These are phyloP conservation scores for Ophiostoma himal-ulmi DNA, from an alignment of 2,329 filamentous ascomycete species.

Conservation along the genomic window DNA sequence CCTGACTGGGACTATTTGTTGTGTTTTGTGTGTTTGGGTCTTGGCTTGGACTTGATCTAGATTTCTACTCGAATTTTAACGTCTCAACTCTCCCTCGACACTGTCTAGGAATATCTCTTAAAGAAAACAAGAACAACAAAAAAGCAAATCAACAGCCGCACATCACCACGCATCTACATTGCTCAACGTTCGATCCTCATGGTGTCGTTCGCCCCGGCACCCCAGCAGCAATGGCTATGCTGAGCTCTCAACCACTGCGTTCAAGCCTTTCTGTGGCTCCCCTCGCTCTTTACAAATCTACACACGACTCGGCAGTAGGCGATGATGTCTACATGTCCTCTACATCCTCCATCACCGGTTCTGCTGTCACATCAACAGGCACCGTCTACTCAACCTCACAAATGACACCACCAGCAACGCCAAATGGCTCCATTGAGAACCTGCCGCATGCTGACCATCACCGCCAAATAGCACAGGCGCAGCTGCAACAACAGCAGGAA, in stretches of 20 bases:
- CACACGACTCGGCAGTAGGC: slow-evolving; percentile 28
- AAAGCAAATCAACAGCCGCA: background rate
- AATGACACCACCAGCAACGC: slow-evolving; percentile 73
- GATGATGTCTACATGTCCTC: slow-evolving; percentile 48
- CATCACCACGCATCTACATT: background rate
- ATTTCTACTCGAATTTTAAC: background rate
- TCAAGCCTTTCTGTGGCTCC: slow-evolving; percentile 58
- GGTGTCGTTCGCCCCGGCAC: slow-evolving; percentile 19
- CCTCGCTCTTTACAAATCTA: slow-evolving; percentile 47
- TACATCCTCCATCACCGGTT: slow-evolving; percentile 43
- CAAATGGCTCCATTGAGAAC: slow-evolving; percentile 60
- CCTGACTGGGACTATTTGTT: slow-evolving; percentile 11
- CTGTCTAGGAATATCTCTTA: slow-evolving; percentile 2
- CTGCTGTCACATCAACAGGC: slow-evolving; percentile 27
- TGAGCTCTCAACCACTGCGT: slow-evolving; percentile 45
- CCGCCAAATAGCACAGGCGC: background rate
- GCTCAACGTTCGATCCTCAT: slow-evolving; percentile 21
- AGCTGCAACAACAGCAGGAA: slow-evolving; percentile 8
- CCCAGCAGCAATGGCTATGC: slow-evolving; percentile 42
- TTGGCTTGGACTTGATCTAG: background rate
- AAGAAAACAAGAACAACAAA: background rate
- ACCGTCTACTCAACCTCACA: slow-evolving; percentile 49
- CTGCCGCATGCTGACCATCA: slow-evolving; percentile 40
- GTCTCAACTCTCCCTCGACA: slow-evolving; percentile 4
- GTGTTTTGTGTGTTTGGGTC: slow-evolving; percentile 3